phyloP scores from a whole-genome alignment of 2,329 filamentous ascomycete genomes.

The Aspergillus costaricaensis region DNA sequence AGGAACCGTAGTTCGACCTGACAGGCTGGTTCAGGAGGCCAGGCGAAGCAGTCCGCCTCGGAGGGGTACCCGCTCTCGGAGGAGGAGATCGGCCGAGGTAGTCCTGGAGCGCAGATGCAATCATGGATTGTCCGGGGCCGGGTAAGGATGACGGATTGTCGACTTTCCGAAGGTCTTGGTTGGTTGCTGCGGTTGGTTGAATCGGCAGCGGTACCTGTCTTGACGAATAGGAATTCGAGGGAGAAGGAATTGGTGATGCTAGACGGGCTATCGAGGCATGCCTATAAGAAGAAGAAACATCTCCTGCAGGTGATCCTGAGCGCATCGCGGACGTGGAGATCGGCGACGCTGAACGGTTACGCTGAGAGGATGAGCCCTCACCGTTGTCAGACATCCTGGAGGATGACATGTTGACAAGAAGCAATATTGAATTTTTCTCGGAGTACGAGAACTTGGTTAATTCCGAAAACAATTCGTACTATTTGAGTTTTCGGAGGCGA shows the following conservation, averaged over 20 bases:
- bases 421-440: slow-evolving; percentile 2
- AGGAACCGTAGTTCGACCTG: slow-evolving; percentile 80
- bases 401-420: slow-evolving; percentile 19
- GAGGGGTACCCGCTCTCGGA: slow-evolving; percentile 47
- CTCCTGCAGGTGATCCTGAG: slow-evolving; percentile 41
- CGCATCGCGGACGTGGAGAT: slow-evolving; percentile 35
- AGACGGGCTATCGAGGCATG: slow-evolving; percentile 58
- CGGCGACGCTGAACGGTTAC: slow-evolving; percentile 33
- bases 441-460: not conserved
- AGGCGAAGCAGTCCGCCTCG: slow-evolving; percentile 61
- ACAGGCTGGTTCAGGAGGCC: slow-evolving; percentile 54
- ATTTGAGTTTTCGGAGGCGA: slow-evolving; percentile 8
- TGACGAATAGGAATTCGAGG: slow-evolving; percentile 33
- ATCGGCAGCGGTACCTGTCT: slow-evolving; percentile 47
- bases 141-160: slow-evolving; percentile 61
- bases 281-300: slow-evolving; percentile 47
- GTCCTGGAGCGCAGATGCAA: slow-evolving; percentile 82
- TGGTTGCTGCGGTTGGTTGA: slow-evolving; percentile 50
- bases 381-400: slow-evolving; percentile 38
- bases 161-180: slow-evolving; percentile 65
- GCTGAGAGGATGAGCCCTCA: slow-evolving; percentile 39
- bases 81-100: slow-evolving; percentile 60
- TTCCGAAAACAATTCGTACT: slow-evolving; percentile 6
- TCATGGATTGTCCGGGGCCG: slow-evolving; percentile 81
- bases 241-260: slow-evolving; percentile 58